A percentile compares a stretch with the other conserved stretches of the same genome.
These are phyloP conservation scores for Fomitopsis betulina DNA, from an alignment of 1,284 basidiomycete genomes.

Conservation along the genomic window DNA sequence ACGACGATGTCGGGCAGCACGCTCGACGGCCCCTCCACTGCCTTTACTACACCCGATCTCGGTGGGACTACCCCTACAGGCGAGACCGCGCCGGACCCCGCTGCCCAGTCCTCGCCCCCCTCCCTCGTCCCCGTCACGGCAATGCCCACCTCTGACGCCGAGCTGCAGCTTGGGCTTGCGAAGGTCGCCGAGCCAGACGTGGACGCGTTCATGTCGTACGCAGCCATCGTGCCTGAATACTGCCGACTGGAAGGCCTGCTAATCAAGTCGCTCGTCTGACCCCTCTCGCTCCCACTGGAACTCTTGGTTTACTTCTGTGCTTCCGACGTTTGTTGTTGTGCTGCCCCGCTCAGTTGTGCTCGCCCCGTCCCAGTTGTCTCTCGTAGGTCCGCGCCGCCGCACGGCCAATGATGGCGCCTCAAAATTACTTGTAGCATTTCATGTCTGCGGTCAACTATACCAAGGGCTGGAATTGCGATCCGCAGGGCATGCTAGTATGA, in stretches of 20 bases:
- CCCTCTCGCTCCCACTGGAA: background rate
- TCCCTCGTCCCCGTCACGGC: slow-evolving; percentile 65
- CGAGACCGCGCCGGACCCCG: slow-evolving; percentile 20
- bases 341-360: background rate
- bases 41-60: slow-evolving; percentile 63
- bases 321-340: slow-evolving; percentile 4
- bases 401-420: background rate
- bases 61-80: slow-evolving; percentile 27
- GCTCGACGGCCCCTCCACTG: slow-evolving; percentile 41
- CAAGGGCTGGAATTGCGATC: slow-evolving; percentile 7
- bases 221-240: slow-evolving; percentile 79
- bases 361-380: background rate
- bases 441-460: slow-evolving; percentile 8
- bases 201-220: slow-evolving; percentile 80
- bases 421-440: slow-evolving; percentile 9
- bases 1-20: slow-evolving; percentile 34
- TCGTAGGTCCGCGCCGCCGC: background rate
- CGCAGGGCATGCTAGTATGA: slow-evolving; percentile 5
- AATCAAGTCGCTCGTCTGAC: slow-evolving; percentile 55
- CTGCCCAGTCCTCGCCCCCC: slow-evolving; percentile 33
- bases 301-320: slow-evolving; percentile 8
- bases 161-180: slow-evolving; percentile 68
- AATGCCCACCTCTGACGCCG: slow-evolving; percentile 62
- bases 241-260: slow-evolving; percentile 72
- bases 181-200: slow-evolving; percentile 80